Evolutionary conservation across 331 rosid species (phyloP).

Genomic region (Quercus phellos): DNA sequence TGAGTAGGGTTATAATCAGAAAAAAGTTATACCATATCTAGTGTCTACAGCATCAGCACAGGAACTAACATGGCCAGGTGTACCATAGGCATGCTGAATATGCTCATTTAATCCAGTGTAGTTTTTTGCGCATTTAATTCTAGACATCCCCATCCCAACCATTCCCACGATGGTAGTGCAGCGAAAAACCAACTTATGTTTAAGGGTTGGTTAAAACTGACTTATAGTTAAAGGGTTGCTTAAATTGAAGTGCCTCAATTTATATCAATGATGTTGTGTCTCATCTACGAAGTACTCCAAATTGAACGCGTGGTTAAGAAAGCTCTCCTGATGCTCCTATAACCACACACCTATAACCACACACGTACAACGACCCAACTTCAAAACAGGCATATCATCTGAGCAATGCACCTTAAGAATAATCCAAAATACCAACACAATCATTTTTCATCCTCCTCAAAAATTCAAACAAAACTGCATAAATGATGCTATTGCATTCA

Average conservation of each 20-base stretch:
- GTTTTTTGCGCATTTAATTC: not conserved
- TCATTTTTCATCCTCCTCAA: not conserved
- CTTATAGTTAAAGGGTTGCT: not conserved
- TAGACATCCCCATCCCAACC: not conserved
- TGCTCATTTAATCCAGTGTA: not conserved
- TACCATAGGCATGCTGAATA: not conserved
- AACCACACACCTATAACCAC: not conserved
- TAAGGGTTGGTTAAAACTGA: not conserved
- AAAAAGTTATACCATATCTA: not conserved
- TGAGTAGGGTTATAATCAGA: not conserved
- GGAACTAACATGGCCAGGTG: not conserved
- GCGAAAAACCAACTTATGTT: not conserved
- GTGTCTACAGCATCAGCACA: not conserved
- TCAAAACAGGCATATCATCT: not conserved
- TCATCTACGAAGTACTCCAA: not conserved
- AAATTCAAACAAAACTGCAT: too few species aligned
- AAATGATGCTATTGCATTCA: not conserved
- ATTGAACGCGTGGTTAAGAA: not conserved
- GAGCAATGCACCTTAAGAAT: not conserved
- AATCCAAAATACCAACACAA: not conserved
- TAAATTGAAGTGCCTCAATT: not conserved
- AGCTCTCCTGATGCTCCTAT: not conserved
- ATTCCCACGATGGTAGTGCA: not conserved
- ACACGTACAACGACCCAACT: not conserved
- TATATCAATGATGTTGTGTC: not conserved